Evolutionary conservation across 371 early-diverging fungal genomes (phyloP), one percentile per base, ranked within the genome.

Genomic region (Funneliformis caledonium): DNA sequence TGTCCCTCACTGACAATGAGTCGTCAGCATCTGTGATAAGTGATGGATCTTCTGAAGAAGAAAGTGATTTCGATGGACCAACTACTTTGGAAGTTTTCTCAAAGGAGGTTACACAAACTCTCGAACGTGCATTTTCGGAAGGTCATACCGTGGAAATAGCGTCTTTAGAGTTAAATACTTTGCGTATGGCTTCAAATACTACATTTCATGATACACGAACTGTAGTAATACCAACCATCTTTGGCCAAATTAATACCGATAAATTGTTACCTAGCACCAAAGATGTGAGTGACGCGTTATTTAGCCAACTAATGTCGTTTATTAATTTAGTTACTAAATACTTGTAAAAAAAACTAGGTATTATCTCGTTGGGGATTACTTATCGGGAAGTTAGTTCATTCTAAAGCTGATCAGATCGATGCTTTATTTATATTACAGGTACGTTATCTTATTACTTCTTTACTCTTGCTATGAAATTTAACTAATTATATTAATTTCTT

Each of bases 131-230:
- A 11, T 88, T 97, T 81, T 88, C 86, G 42, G 95, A 97, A 76
- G 87, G 90, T 62, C 96, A 94, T 82, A 83, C 88, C 1, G 89
- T 94, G 11, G 96, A 95, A 37, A 91, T 92, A 78, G 92, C 97
- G 8, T 90, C 91, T 12, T 84, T 97, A 19, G 98, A 98, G 87
- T 88, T 98, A 45, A 97, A 96, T 75, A 93, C 96, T 9, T 86
- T 96, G 80, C 94, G 97, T 81, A 94, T 97, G 94, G 93, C 97
- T 7, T 92, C 91, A 82, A 94, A 97, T 83, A 92, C 94, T 37
- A 91, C 91, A 12, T 96, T 95, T 81, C 88, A 90, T 31, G 93
- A 95, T 84, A 89, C 97, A 81, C 89, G 97, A 33, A 89, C 88
- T 50, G 89, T 91, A 1, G 89, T 96, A 37, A 88, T 95, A 42